Base-by-base conservation (phyloP, 2,329 filamentous ascomycete species). In the Aspergillus sp. region DNA sequence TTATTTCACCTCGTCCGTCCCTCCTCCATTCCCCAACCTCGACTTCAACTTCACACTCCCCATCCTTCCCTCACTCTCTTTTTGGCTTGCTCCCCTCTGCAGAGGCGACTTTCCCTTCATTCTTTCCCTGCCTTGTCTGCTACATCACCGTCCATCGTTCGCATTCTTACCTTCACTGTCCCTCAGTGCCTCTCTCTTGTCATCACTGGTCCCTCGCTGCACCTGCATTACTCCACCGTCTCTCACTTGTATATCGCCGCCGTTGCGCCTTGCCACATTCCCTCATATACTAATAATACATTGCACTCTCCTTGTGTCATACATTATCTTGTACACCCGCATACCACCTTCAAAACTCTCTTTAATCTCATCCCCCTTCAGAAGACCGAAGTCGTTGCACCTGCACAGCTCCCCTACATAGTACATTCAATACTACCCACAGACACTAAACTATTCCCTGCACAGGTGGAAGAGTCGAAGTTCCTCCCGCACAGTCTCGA, bases 1-100 rank as follows among this genome's bases (percentile, higher is more conserved):
- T 76, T 77, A 77, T 77, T 77, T 77, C 68, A 76, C 67, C 70
- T 71, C 72, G 71, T 65, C 69, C 69, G 65, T 70, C 47, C 72
- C 68, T 70, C 71, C 73, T 68, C 63, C 63, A 70, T 70, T 69
- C 63, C 62, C 65, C 67, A 68, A 66, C 67, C 65, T 66, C 65
- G 72, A 66, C 69, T 39, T 59, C 57, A 43, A 36, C 32, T 36
- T 36, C 47, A 69, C 68, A 64, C 65, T 36, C 32, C 30, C 32
- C 32, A 65, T 71, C 63, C 59, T 63, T 65, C 55, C 60, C 53
- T 53, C 57, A 50, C 63, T 64, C 60, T 68, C 57, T 62, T 59
- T 61, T 65, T 60, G 39, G 51, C 59, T 52, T 39, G 52, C 61
- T 58, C 53, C 61, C 48, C 55, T 59, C 63, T 57, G 58, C 53